phyloP scores from a whole-genome alignment of 1,139 yeast species.

The Pichia sp. region DNA sequence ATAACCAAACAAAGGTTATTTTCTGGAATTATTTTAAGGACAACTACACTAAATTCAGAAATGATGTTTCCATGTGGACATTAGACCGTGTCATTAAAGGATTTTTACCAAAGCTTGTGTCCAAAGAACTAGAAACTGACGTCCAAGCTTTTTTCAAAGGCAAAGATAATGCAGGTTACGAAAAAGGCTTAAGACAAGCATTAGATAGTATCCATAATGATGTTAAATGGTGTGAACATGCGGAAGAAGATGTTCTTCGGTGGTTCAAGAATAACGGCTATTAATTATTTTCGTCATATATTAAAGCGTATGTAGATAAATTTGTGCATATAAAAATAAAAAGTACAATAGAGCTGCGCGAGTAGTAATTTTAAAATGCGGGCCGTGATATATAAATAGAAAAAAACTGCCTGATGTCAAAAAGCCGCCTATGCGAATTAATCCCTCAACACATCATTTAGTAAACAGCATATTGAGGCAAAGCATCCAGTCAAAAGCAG shows the following conservation, averaged over 20 bases:
- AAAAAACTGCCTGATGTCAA: too few relatives aligned
- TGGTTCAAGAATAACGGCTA: constrained; percentile 22
- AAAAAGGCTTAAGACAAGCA: constrained; percentile 50
- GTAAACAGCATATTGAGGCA: too few relatives aligned
- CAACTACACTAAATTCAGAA: constrained; percentile 33
- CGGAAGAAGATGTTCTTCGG: constrained; percentile 16
- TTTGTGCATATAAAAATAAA: too few relatives aligned
- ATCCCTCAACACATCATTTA: too few relatives aligned
- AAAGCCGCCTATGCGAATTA: too few relatives aligned
- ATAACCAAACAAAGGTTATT: constrained; percentile 40
- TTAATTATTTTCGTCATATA: constrained; percentile 1
- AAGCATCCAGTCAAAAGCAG: too few relatives aligned
- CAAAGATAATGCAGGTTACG: constrained; percentile 55
- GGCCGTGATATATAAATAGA: too few relatives aligned
- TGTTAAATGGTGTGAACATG: constrained; percentile 38
- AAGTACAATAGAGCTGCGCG: too few relatives aligned
- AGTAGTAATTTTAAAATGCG: too few relatives aligned
- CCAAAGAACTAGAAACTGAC: constrained; percentile 36
- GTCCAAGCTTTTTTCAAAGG: constrained; percentile 45
- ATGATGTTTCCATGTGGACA: constrained; percentile 27
- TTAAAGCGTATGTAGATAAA: too few relatives aligned
- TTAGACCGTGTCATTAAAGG: constrained; percentile 56
- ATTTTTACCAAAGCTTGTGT: constrained; percentile 31
- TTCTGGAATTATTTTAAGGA: constrained; percentile 53
- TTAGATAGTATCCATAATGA: constrained; percentile 47